Evolutionary conservation across 2,329 filamentous ascomycete genomes (phyloP), one percentile per base, ranked within the genome.

Genomic region (Penicillium sp.): DNA sequence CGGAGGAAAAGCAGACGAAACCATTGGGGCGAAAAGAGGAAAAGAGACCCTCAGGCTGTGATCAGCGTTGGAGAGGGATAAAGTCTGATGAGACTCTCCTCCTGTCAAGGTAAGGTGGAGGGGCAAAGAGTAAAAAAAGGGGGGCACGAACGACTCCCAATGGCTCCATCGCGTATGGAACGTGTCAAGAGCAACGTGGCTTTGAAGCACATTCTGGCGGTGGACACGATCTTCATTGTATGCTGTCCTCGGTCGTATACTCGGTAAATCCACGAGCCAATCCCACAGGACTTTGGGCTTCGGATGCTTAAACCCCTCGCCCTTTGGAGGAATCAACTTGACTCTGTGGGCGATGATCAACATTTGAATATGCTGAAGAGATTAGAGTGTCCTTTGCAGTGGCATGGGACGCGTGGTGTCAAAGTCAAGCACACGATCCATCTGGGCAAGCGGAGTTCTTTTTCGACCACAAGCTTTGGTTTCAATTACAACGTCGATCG

Each of bases 151-250:
- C 14, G 25, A 35, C 10, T 38, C 8, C 35, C 32, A 32, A 29
- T 35, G 32, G 29, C 32, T 11, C 10, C 22, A 25, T 12, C 13
- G 22, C n/a, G 37, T 15, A 11, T 39, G 38, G 36, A 50, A 41
- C 36, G 40, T 42, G 43, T 39, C 42, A 37, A 4, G 16, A 27
- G 14, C 14, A 33, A 26, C 18, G 32, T 42, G 39, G 47, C 42
- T 42, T 42, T 27, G n/a, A 12, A 30, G 26, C 16, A 9, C 15
- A 14, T 25, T 20, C 12, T 26, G 14, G 30, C 15, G 25, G 30
- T 46, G 39, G 37, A 50, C 35, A 26, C 32, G 43, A 43, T 44
- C 42, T 45, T 47, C 41, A 32, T 39, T 22, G 28, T 35, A 26
- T 26, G 35, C 22, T 28, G 33, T 44, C 33, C 38, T 30, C n/a